Base-by-base conservation (phyloP, 192 early-diverging fungal genomes). In the Linnemannia zychae region DNA sequence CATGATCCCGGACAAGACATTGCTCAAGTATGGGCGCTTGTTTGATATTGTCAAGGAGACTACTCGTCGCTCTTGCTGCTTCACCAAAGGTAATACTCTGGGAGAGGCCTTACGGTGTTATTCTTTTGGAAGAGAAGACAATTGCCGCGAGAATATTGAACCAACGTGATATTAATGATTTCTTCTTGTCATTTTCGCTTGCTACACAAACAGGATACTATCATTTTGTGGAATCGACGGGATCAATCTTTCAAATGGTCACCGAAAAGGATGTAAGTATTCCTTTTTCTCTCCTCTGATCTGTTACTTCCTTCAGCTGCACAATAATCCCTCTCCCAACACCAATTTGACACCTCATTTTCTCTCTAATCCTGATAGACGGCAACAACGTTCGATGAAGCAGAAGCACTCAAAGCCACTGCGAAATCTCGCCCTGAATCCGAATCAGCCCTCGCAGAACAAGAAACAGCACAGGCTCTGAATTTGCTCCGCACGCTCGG, bases 31-130 rank as follows among this genome's bases (percentile, higher is more conserved):
- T 47, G 89, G 89, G 31, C 67, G 86, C 7, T 71, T 90, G 15
- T 92, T 92, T 88, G 92, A 96, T 85, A 93, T 96, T 28, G 93
- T 96, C 24, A 94, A 93, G 57, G 88, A 91, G 1, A 80, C 87
- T 24, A 89, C 88, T 22, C 88, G 79, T 50, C 86, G 93, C 46
- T 93, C 94, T 28, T 96, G 94, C 75, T 96, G 95, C 81, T 96
- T 96, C 77, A 96, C 95, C 20, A 96, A 96, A 87, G 93, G 90
- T 86, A 69, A 65, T 11, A 22, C 52, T n/a, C n/a, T n/a, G n/a
- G n/a, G n/a, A n/a, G n/a, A n/a, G n/a, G n/a, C n/a, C n/a, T n/a
- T n/a, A n/a, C n/a, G n/a, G n/a, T n/a, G n/a, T n/a, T n/a, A n/a
- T n/a, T n/a, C n/a, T n/a, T n/a, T n/a, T n/a, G n/a, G n/a, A n/a